phyloP scores from a whole-genome alignment of 768 basidiomycete species.

The Tricholoma furcatifolium region DNA sequence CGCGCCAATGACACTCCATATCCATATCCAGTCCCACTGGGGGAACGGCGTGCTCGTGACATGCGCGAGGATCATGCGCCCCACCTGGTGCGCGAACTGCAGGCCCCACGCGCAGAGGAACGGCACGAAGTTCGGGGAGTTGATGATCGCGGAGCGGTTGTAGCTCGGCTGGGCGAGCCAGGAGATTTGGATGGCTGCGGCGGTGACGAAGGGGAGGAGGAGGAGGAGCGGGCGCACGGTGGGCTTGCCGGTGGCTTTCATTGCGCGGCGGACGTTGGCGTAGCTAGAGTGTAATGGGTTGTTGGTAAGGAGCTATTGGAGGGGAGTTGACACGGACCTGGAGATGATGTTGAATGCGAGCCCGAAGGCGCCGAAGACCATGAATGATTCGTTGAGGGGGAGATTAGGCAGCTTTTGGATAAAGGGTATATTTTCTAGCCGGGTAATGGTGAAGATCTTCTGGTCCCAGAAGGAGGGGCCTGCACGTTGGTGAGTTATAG shows the following conservation, averaged over 20 bases:
- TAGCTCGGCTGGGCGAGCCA: constrained; percentile 78
- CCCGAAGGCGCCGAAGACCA: constrained; percentile 72
- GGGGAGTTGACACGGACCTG: constrained; percentile 40
- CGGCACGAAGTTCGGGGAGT: constrained; percentile 78
- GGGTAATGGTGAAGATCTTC: constrained; percentile 57
- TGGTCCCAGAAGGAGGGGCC: constrained; percentile 84
- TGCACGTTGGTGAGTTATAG: constrained; percentile 22
- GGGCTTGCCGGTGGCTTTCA: constrained; percentile 33
- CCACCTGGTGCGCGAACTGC: constrained; percentile 88
- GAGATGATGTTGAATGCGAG: constrained; percentile 79
- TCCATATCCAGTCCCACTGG: constrained; percentile 83
- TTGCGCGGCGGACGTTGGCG: constrained; percentile 72
- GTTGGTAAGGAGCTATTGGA: background rate
- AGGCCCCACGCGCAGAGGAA: constrained; percentile 94
- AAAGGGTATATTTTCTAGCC: constrained; percentile 48
- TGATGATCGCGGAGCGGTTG: constrained; percentile 64
- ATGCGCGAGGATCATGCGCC: constrained; percentile 91
- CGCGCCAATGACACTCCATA: constrained; percentile 75
- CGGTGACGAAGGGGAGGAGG: constrained; percentile 77
- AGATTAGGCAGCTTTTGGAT: constrained; percentile 61
- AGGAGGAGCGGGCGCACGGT: constrained; percentile 60
- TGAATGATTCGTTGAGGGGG: constrained; percentile 83
- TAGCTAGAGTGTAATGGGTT: constrained; percentile 48
- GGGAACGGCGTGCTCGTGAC: constrained; percentile 85
- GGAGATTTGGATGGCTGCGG: constrained; percentile 67